These are phyloP conservation scores for Syncephalastrum racemosum DNA, from an alignment of 371 early-diverging fungal species.

Conservation along the genomic window DNA sequence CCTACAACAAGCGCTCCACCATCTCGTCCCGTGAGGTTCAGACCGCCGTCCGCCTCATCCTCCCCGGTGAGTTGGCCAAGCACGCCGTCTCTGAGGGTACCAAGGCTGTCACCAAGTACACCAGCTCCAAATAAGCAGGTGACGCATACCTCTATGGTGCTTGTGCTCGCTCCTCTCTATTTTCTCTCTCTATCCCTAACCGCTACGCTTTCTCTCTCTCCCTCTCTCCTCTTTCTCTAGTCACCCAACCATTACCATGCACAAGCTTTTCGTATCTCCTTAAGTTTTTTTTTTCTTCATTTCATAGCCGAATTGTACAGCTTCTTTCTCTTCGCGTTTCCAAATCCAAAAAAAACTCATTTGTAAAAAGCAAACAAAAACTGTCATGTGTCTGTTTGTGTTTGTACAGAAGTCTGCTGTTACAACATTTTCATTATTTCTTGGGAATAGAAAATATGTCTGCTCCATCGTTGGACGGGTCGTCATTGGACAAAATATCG, in stretches of 20 bases:
- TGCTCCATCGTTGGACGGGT: constrained; percentile 12
- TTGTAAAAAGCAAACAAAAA: constrained; percentile 11
- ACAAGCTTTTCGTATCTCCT: constrained; percentile 16
- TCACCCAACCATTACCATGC: not conserved
- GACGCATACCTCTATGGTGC: not conserved
- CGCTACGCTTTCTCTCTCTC: not conserved
- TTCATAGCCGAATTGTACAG: constrained; percentile 4
- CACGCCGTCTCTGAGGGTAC: constrained; percentile 98
- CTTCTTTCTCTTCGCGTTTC: constrained; percentile 6
- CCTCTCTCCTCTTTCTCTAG: too few relatives aligned
- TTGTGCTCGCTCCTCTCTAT: constrained; percentile 7
- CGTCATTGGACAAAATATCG: constrained; percentile 29
- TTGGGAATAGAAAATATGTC: constrained; percentile 48
- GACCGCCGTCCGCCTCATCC: constrained; percentile 90
- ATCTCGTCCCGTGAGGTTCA: constrained; percentile 96
- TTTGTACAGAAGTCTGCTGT: not conserved
- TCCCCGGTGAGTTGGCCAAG: constrained; percentile 96
- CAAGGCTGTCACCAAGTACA: constrained; percentile 98
- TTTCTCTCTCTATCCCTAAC: constrained; percentile 10
- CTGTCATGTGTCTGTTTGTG: not conserved
- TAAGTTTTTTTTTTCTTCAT: constrained; percentile 23
- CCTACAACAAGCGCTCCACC: constrained; percentile 95
- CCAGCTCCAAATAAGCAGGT: constrained; percentile 68
- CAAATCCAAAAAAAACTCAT: constrained; percentile 11
- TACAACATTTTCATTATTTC: constrained; percentile 10